phyloP scores from a whole-genome alignment of 129 eudicot species.

The Helianthus annuus region HanXRQr2.0-SUNRISE NC_035436.2:204986107-204986606 shows the following conservation, averaged over 20 bases:
- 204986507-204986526: slow-evolving; percentile 29
- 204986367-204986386: slow-evolving; percentile 35
- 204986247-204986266: slow-evolving; percentile 45
- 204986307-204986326: slow-evolving; percentile 39
- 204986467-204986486: slow-evolving; percentile 38
- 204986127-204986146: too few relatives aligned
- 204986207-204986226: slow-evolving; percentile 19
- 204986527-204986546: slow-evolving; percentile 43
- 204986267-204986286: background rate
- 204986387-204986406: slow-evolving; percentile 42
- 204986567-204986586: slow-evolving; percentile 5
- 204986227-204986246: slow-evolving; percentile 43
- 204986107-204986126: too few relatives aligned
- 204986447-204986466: slow-evolving; percentile 20
- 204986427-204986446: slow-evolving; percentile 62
- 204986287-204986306: slow-evolving; percentile 1
- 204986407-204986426: slow-evolving; percentile 47
- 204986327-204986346: slow-evolving; percentile 44
- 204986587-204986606: slow-evolving; percentile 47
- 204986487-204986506: slow-evolving; percentile 33
- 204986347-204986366: slow-evolving; percentile 49
- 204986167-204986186: too few relatives aligned
- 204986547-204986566: slow-evolving; percentile 34
- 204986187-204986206: too few relatives aligned
- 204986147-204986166: too few relatives aligned